phyloP scores from a whole-genome alignment of 148 eudicot genomes.

The Rheum nobile region DNA sequence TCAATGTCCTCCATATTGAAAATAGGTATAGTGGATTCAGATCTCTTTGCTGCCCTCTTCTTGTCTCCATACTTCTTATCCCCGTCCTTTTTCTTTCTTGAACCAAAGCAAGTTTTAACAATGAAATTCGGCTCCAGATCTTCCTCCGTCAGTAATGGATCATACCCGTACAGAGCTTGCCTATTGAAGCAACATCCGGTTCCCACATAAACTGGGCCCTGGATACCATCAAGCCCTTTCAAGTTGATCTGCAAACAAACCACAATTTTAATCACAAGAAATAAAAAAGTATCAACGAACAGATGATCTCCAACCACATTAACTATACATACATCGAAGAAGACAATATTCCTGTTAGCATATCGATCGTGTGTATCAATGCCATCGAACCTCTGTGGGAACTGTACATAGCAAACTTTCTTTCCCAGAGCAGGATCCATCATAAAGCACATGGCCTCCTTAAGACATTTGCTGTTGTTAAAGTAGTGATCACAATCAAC shows the following conservation, averaged over 20 bases:
- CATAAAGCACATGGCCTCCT: slow-evolving; percentile 98
- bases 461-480: slow-evolving; percentile 88
- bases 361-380: slow-evolving; percentile 95
- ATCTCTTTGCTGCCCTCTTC: slow-evolving; percentile 64
- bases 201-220: slow-evolving; percentile 97
- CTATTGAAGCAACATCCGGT: slow-evolving; percentile 98
- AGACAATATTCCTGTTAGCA: slow-evolving; percentile 94
- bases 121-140: slow-evolving; percentile 90
- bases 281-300: not conserved
- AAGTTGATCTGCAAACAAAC: slow-evolving; percentile 61
- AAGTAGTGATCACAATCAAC: slow-evolving; percentile 99
- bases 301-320: not conserved
- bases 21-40: slow-evolving; percentile 88
- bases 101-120: slow-evolving; percentile 72
- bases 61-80: slow-evolving; percentile 70
- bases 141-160: slow-evolving; percentile 81
- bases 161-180: slow-evolving; percentile 95
- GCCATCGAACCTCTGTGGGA: slow-evolving; percentile 96
- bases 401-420: slow-evolving; percentile 92
- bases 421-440: slow-evolving; percentile 88
- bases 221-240: slow-evolving; percentile 94
- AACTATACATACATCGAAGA: slow-evolving; percentile 69
- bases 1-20: slow-evolving; percentile 91
- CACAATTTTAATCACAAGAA: not conserved
- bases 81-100: slow-evolving; percentile 59